Base-by-base conservation (phyloP, 140 eudicot genomes). In the Oenanthe javanica region DNA sequence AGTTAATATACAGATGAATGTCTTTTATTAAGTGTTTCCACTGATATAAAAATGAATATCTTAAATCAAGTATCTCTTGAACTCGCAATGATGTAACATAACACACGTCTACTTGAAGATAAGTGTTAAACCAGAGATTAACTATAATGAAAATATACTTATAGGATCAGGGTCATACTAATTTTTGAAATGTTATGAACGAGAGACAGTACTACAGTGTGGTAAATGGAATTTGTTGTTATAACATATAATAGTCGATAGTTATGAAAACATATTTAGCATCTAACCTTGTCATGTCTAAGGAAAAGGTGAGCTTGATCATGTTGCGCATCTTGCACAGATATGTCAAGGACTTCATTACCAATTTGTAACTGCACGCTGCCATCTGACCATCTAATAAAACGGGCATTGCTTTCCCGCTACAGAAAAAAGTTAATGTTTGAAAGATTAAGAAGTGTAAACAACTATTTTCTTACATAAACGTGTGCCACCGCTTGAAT, bases 401-500 rank as follows among this genome's bases (percentile, higher is more conserved):
- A 95, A 25, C 99, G 97, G 59, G 99, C 95, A 88, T 95, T 95
- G 91, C 97, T 95, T 88, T 95, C 97, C 83, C 85, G 76, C 99
- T 95, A 81, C 88, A 87, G 16, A 55, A 42, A 49, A 11, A 8
- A 43, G 46, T 70, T 14, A 4, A 70, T 5, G 14, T 15, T 40
- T 14, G 1, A 40, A 70, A 67, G 40, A 66, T 36, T 6, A 4
- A 27, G 9, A 25, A 21, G 36, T 64, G 31, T 64, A 25, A 59
- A 59, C 6, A 14, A 15, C 14, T 50, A 12, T 50, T 57, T 57
- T 57, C 25, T 57, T 16, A 57, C 27, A 5, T 16, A 57, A 57
- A 57, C 36, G 25, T 59, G 69, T 59, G 72, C 40, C 42, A 0
- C 40, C 40, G 4, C 72, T 66, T 7, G 72, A 66, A 27, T n/a